Percentiles rank a stretch among this genome's conserved stretches.
Conservation (phyloP, 163 green algal genomes). For the Trebouxia gelatinosa region DNA sequence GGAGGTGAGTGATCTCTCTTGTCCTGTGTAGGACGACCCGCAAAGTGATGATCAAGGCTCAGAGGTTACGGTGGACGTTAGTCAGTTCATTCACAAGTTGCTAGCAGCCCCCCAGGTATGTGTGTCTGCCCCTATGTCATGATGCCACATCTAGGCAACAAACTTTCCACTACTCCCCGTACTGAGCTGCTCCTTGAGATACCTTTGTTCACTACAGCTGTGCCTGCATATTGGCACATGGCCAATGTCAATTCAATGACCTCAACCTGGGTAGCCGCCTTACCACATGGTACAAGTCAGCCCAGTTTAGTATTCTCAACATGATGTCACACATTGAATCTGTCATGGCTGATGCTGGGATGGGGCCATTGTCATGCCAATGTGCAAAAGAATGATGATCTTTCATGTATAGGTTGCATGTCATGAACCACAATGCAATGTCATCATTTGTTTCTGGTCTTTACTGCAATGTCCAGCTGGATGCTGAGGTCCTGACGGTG, state of each 20-base stretch:
- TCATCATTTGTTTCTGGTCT: background rate
- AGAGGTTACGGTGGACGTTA: slow-evolving; percentile 1
- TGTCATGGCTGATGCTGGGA: too few species aligned
- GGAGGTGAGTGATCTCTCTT: too few species aligned
- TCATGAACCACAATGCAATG: background rate
- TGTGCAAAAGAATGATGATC: too few species aligned
- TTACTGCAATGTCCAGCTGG: background rate
- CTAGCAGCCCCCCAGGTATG: background rate
- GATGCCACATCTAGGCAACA: background rate
- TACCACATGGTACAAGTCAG: background rate
- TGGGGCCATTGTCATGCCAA: too few species aligned
- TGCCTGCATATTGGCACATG: too few species aligned
- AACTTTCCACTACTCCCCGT: background rate
- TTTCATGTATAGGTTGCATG: too few species aligned
- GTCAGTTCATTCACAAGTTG: background rate
- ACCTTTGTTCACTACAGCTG: background rate
- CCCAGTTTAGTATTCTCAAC: too few species aligned
- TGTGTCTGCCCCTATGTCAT: too few species aligned
- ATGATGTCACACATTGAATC: too few species aligned
- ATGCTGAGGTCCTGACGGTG: background rate
- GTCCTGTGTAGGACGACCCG: background rate
- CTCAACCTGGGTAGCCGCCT: background rate
- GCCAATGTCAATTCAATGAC: too few species aligned
- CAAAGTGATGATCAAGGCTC: background rate
- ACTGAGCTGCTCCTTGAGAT: background rate